Base-by-base conservation (phyloP, 176 grass and related monocot genomes). In the Hyparrhenia diplandra region DNA sequence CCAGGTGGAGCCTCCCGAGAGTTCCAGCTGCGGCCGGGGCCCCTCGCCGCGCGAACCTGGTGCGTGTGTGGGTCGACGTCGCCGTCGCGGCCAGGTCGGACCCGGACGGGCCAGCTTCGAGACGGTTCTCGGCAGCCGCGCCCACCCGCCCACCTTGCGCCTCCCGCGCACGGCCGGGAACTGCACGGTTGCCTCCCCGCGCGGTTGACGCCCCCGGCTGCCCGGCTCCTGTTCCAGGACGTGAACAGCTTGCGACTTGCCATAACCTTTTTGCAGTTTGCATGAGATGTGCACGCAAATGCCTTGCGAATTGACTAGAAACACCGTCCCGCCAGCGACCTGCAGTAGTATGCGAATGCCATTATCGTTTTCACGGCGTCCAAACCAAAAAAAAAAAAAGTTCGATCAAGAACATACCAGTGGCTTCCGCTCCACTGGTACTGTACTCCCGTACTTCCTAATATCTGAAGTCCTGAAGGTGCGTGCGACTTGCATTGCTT, bases 1-100 rank as follows among this genome's bases (percentile, higher is more conserved):
- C 69, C 86, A 88, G 69, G 81, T 88, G 76, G 42, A 62, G 55
- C 39, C 75, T 79, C 74, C 74, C 28, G 78, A 82, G 85, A 46
- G 79, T 76, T 82, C 85, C 72, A 82, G 79, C 79, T 5, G 3
- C 21, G 23, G 8, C 18, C 18, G 67, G 12, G 55, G 13, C 18
- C 4, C 20, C n/a, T n/a, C 55, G 13, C 57, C 34, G 24, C 52
- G 0, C 25, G 43, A 60, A 59, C 65, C 67, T 31, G 81, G 69
- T 30, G 63, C 10, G 42, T 24, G 47, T 4, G 9, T 12, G 20
- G 2, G 75, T 84, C 69, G 62, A 13, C 76, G 81, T 84, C 69
- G 51, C 16, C 21, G 52, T 55, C 52, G 52, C 20, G 21, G 45
- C 45, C 45, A 51, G 47, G 61, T 60, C 52, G 75, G 81, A 60